Conservation (phyloP, 164 flowering plant species). For the Vitis labrusca region DNA sequence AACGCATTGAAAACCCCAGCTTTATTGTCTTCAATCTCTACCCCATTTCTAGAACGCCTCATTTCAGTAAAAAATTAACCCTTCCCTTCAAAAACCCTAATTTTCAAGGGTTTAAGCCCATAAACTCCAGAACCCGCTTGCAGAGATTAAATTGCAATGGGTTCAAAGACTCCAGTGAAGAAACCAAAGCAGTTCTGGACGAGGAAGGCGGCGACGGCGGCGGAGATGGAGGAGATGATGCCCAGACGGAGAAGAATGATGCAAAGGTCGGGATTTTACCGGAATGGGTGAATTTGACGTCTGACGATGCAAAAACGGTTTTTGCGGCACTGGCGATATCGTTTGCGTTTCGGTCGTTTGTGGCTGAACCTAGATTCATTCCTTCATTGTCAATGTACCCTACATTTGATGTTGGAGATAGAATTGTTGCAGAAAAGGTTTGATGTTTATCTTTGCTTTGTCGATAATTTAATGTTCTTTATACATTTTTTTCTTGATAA, state of each 20-base stretch:
- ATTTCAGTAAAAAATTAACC: slow-evolving; percentile 11
- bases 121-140: slow-evolving; percentile 10
- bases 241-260: slow-evolving; percentile 31
- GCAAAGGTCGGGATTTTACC: slow-evolving; percentile 39
- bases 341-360: slow-evolving; percentile 76
- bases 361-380: slow-evolving; percentile 94
- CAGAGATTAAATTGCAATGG: slow-evolving; percentile 39
- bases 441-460: background rate
- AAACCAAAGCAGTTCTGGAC: slow-evolving; percentile 35
- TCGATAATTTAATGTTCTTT: background rate
- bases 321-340: slow-evolving; percentile 78
- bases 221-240: slow-evolving; percentile 45
- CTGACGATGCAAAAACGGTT: slow-evolving; percentile 85
- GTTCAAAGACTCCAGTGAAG: slow-evolving; percentile 48
- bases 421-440: slow-evolving; percentile 97
- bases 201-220: slow-evolving; percentile 55
- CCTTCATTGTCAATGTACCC: slow-evolving; percentile 99
- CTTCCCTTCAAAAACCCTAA: slow-evolving; percentile 16
- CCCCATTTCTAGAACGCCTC: slow-evolving; percentile 14
- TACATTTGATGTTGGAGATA: slow-evolving; percentile 92
- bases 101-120: slow-evolving; percentile 18
- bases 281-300: slow-evolving; percentile 71
- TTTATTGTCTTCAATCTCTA: slow-evolving; percentile 13
- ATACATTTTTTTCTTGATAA: background rate
- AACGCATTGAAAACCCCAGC: slow-evolving; percentile 23